Evolutionary conservation across 768 basidiomycete genomes (phyloP).

Genomic region (Leccinum subgranulosum): DNA sequence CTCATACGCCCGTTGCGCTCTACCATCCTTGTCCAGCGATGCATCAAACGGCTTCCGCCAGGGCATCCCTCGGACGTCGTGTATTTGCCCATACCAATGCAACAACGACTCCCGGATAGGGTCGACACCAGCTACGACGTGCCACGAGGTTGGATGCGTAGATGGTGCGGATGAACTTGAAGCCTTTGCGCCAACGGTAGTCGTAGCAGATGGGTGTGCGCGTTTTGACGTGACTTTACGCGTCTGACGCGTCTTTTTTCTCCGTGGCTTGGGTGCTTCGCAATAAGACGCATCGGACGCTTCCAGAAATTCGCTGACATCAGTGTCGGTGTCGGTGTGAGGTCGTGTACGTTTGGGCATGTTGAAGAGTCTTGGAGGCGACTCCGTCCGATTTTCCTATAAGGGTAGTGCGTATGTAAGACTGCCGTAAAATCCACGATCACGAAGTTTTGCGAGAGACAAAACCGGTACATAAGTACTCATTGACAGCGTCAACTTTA

Average conservation of each 20-base stretch:
- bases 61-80: constrained; percentile 77
- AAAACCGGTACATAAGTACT: too few species aligned
- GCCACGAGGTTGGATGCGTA: constrained; percentile 45
- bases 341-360: constrained; percentile 33
- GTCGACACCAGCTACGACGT: constrained; percentile 41
- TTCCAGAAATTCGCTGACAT: constrained; percentile 8
- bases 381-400: neutral
- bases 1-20: constrained; percentile 89
- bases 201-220: neutral
- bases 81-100: constrained; percentile 70
- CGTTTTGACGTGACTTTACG: constrained; percentile 15
- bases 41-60: constrained; percentile 79
- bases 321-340: constrained; percentile 4
- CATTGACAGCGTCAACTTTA: too few species aligned
- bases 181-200: neutral
- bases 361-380: neutral
- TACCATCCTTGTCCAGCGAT: constrained; percentile 49
- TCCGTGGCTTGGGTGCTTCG: constrained; percentile 7
- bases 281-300: constrained; percentile 24
- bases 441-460: neutral
- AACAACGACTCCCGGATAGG: constrained; percentile 50
- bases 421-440: too few species aligned
- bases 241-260: constrained; percentile 17
- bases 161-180: neutral
- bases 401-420: neutral